phyloP scores from a whole-genome alignment of 202 grass and related monocot genomes.

The Panicum hallii region DNA sequence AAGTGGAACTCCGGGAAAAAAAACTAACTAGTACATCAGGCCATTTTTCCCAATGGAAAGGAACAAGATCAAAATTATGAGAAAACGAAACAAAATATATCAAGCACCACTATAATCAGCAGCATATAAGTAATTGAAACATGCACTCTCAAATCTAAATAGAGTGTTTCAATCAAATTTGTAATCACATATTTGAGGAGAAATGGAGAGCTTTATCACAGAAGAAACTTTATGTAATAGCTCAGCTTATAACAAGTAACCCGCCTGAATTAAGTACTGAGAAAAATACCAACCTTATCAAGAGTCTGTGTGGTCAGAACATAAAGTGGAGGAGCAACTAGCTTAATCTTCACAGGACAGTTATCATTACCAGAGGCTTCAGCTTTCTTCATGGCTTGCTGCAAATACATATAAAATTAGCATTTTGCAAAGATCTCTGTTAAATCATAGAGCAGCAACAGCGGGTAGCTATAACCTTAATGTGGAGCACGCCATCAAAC shows the following conservation, averaged over 20 bases:
- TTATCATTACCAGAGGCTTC: constrained; percentile 74
- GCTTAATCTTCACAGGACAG: constrained; percentile 92
- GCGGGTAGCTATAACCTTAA: constrained; percentile 57
- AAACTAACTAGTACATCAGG: background rate
- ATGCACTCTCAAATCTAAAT: background rate
- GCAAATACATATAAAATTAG: constrained; percentile 42
- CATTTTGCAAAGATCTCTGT: background rate
- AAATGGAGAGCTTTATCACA: background rate
- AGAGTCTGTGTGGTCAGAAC: constrained; percentile 92
- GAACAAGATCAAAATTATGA: background rate
- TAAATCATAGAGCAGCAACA: background rate
- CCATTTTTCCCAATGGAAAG: background rate
- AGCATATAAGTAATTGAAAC: constrained; percentile 1
- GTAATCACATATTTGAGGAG: background rate
- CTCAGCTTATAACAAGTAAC: background rate
- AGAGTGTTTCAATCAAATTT: background rate
- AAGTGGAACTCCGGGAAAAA: background rate
- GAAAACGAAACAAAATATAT: background rate
- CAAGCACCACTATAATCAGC: background rate
- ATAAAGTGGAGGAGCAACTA: constrained; percentile 91
- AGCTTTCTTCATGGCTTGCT: constrained; percentile 91
- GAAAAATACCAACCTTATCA: constrained; percentile 68
- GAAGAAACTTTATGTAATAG: constrained; percentile 9
- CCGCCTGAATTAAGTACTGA: constrained; percentile 12
- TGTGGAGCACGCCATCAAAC: constrained; percentile 95